phyloP scores from a whole-genome alignment of 179 eudicot species.

The Pouteria campechiana region DNA sequence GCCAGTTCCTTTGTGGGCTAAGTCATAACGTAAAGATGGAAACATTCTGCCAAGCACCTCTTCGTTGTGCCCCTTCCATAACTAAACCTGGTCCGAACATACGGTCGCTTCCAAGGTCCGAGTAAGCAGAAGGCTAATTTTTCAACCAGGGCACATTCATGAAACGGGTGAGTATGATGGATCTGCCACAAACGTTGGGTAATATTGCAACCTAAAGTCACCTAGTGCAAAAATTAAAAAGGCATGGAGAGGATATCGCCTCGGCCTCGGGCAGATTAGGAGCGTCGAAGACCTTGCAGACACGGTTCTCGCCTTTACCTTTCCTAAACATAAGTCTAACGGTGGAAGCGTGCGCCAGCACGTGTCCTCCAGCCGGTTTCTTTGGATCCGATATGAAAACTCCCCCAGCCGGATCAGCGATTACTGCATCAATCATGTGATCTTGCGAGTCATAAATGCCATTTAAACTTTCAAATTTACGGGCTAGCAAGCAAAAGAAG shows the following conservation, averaged over 20 bases:
- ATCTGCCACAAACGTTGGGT: too few species aligned
- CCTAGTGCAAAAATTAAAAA: not conserved
- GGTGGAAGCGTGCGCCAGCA: constrained; percentile 93
- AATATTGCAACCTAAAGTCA: too few species aligned
- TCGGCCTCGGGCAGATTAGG: constrained; percentile 96
- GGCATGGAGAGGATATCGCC: constrained; percentile 75
- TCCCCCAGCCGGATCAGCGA: constrained; percentile 97
- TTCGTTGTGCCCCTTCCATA: too few species aligned
- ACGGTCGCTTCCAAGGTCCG: too few species aligned
- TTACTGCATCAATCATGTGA: constrained; percentile 42
- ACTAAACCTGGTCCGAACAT: too few species aligned
- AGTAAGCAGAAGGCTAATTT: too few species aligned
- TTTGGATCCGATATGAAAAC: constrained; percentile 93
- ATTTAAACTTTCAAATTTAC: not conserved
- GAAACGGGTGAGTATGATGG: too few species aligned
- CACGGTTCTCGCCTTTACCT: constrained; percentile 94
- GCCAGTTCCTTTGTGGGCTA: too few species aligned
- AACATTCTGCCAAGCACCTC: too few species aligned
- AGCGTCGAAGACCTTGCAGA: constrained; percentile 98
- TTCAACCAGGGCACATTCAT: too few species aligned
- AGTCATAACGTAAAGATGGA: too few species aligned
- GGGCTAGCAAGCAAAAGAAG: not conserved
- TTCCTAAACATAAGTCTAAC: constrained; percentile 93
- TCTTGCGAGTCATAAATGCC: not conserved
- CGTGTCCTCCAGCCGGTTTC: constrained; percentile 99